These are phyloP conservation scores for Actinidia chinensis DNA, from an alignment of 179 eudicot species.

Conservation along the genomic window DNA sequence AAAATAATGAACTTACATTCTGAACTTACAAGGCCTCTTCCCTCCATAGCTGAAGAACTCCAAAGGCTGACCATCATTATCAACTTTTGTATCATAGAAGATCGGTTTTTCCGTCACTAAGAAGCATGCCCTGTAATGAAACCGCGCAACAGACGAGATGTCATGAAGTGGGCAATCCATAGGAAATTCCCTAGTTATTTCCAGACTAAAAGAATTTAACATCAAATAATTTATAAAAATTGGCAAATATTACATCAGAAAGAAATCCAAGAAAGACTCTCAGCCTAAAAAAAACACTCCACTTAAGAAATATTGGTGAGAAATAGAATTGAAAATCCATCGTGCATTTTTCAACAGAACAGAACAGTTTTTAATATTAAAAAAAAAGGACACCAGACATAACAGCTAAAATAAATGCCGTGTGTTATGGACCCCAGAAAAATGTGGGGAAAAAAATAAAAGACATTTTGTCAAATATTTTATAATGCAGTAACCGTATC, in stretches of 20 bases:
- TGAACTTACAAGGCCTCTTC: constrained; percentile 94
- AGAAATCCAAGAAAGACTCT: neutral
- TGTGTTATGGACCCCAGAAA: neutral
- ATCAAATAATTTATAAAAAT: constrained; percentile 5
- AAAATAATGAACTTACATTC: constrained; percentile 60
- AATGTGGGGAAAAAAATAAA: neutral
- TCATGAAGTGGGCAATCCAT: constrained; percentile 99
- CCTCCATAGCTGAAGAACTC: constrained; percentile 97
- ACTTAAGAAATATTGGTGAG: neutral
- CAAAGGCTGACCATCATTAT: constrained; percentile 85
- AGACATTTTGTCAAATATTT: neutral
- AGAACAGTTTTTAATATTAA: neutral
- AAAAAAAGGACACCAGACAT: neutral
- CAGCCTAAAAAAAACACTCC: neutral
- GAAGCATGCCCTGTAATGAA: constrained; percentile 91
- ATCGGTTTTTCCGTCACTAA: constrained; percentile 78
- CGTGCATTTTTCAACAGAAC: neutral
- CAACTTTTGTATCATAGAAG: constrained; percentile 84
- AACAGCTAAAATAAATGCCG: neutral
- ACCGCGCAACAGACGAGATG: constrained; percentile 76
- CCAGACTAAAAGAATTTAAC: neutral
- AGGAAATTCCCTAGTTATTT: constrained; percentile 85
- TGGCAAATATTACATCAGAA: neutral
- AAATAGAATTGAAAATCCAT: neutral
- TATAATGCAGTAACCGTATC: neutral